A percentile compares a stretch with the other conserved stretches of the same genome.
Evolutionary conservation across 805 yeast genomes (phyloP).

Genomic region (Candida insectorum): DNA sequence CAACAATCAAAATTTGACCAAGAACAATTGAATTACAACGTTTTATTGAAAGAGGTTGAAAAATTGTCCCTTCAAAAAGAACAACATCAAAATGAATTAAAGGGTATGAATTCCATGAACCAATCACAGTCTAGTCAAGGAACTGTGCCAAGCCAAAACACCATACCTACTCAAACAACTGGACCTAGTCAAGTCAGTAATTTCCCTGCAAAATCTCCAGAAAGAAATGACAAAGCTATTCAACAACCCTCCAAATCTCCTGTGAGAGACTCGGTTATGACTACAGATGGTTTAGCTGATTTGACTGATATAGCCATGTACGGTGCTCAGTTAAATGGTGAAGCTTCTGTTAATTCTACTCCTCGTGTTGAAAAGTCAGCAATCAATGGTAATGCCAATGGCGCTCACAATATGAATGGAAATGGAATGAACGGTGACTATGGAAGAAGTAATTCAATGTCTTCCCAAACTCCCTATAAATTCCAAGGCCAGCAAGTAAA

Average conservation of each 20-base stretch:
- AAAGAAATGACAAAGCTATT: not conserved
- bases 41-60: slow-evolving; percentile 8
- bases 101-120: not conserved
- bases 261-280: slow-evolving; percentile 16
- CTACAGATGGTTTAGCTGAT: slow-evolving; percentile 29
- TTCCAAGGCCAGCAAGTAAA: slow-evolving; percentile 9
- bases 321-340: slow-evolving; percentile 33
- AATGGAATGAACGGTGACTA: slow-evolving; percentile 9
- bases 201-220: not conserved
- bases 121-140: not conserved
- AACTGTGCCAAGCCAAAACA: too few species aligned
- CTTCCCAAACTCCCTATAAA: too few species aligned
- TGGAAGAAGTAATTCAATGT: too few species aligned
- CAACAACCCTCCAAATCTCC: slow-evolving; percentile 1
- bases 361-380: slow-evolving; percentile 1
- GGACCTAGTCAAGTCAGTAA: not conserved
- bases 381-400: not conserved
- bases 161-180: not conserved
- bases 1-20: slow-evolving; percentile 13
- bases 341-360: slow-evolving; percentile 8
- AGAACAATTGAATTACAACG: slow-evolving; percentile 8
- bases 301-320: slow-evolving; percentile 35
- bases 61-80: slow-evolving; percentile 4
- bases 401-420: too few species aligned
- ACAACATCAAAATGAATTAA: slow-evolving; percentile 1